Conservation (phyloP, 2,329 filamentous ascomycete species). For the Exophiala sp. region DNA sequence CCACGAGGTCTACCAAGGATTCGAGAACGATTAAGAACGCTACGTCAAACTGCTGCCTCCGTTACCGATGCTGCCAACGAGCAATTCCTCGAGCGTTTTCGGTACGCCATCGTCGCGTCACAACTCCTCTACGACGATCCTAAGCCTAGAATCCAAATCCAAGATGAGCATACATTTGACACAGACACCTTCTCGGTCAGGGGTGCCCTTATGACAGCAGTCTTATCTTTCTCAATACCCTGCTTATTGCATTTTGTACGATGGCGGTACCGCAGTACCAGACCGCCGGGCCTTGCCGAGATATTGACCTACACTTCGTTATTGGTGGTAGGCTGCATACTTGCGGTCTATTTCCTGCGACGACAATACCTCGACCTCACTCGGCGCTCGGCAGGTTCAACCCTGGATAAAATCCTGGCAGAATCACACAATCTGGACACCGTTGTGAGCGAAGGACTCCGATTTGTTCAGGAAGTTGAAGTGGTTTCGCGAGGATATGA, state of each 20-base stretch:
- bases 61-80: constrained; percentile 44
- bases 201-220: constrained; percentile 64
- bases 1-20: constrained; percentile 37
- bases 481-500: constrained; percentile 86
- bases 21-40: constrained; percentile 16
- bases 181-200: constrained; percentile 40
- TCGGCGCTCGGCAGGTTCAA: constrained; percentile 68
- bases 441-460: constrained; percentile 69
- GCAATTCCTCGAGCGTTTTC: constrained; percentile 86
- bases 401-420: constrained; percentile 65
- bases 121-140: constrained; percentile 75
- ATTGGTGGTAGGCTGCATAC: constrained; percentile 9
- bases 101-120: constrained; percentile 88
- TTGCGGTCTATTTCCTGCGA: constrained; percentile 54
- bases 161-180: constrained; percentile 11
- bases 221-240: constrained; percentile 58
- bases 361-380: constrained; percentile 80
- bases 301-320: constrained; percentile 38
- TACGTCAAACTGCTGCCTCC: constrained; percentile 20
- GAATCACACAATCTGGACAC: constrained; percentile 79
- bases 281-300: constrained; percentile 40
- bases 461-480: constrained; percentile 91
- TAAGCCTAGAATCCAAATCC: constrained; percentile 34
- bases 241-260: constrained; percentile 69
- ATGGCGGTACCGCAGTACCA: constrained; percentile 52